phyloP scores from a whole-genome alignment of 176 grass and related monocot genomes.

The Tillandsia leiboldiana region DNA sequence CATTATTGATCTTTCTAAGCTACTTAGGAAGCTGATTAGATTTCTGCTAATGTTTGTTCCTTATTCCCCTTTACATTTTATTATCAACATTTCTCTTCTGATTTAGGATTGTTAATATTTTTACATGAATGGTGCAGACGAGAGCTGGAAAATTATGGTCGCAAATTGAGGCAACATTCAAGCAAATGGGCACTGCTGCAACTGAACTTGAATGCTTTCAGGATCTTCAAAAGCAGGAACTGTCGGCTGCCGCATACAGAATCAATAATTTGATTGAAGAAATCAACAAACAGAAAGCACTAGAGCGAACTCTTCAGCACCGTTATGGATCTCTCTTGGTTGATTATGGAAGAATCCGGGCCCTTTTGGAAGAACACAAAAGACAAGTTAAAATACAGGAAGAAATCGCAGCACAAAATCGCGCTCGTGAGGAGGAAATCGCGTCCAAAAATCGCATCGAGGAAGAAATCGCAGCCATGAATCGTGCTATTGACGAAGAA shows the following conservation, averaged over 20 bases:
- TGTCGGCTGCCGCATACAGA: conserved; percentile 50
- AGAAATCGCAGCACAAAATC: conserved; percentile 18
- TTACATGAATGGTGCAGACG: conserved; percentile 33
- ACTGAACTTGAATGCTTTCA: conserved; percentile 87
- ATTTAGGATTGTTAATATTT: background rate
- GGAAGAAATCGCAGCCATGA: conserved; percentile 13
- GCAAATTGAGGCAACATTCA: conserved; percentile 67
- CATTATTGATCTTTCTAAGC: background rate
- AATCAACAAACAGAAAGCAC: conserved; percentile 69
- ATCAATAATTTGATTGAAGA: conserved; percentile 50
- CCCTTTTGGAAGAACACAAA: conserved; percentile 51
- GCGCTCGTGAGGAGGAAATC: conserved; percentile 13
- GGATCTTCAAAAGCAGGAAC: conserved; percentile 83
- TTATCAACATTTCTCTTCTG: background rate
- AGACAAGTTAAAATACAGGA: conserved; percentile 27
- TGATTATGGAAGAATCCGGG: conserved; percentile 36
- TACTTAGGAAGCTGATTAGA: background rate
- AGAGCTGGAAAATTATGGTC: conserved; percentile 56
- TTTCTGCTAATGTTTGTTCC: background rate
- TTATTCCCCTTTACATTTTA: background rate
- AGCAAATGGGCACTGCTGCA: conserved; percentile 73
- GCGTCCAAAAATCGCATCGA: conserved; percentile 16
- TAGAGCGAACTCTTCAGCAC: conserved; percentile 55
- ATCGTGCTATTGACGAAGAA: conserved; percentile 6
- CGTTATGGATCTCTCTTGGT: conserved; percentile 53